Percentiles rank a stretch among this genome's conserved stretches.
Evolutionary conservation across 2,329 filamentous ascomycete genomes (phyloP).

Genomic region (Pseudogymnoascus sp.): DNA sequence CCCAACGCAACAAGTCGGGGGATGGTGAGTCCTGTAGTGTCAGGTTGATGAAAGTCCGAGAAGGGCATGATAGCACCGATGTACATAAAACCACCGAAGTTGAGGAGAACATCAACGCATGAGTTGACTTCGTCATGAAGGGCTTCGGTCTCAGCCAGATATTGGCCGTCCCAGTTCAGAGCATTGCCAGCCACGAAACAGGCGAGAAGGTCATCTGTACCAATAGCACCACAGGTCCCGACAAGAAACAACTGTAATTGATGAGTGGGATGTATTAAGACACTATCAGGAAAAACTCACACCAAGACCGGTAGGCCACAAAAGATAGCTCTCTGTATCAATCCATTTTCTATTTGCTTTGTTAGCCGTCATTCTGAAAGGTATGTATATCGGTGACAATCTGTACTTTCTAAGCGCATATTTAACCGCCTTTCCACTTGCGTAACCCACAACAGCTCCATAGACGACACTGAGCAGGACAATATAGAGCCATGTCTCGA

Average conservation of each 20-base stretch:
- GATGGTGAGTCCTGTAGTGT: conserved; percentile 44
- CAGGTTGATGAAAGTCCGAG: conserved; percentile 43
- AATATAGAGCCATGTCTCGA: conserved; percentile 71
- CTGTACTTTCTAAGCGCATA: too few species aligned
- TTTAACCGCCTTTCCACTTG: too few species aligned
- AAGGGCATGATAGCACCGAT: conserved; percentile 48
- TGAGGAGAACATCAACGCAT: conserved; percentile 48
- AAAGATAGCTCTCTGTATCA: conserved; percentile 44
- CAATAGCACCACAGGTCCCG: conserved; percentile 47
- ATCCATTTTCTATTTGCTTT: conserved; percentile 39
- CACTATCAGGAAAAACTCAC: conserved; percentile 18
- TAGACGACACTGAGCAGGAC: conserved; percentile 69
- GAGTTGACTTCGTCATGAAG: conserved; percentile 54
- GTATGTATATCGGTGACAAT: too few species aligned
- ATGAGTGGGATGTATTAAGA: conserved; percentile 13
- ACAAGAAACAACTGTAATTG: conserved; percentile 39
- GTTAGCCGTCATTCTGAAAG: too few species aligned
- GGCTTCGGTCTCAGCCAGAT: conserved; percentile 44
- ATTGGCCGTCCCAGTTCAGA: conserved; percentile 55
- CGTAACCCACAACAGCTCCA: conserved; percentile 60
- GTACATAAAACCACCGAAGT: conserved; percentile 53
- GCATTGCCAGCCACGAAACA: conserved; percentile 52
- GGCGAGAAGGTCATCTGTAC: conserved; percentile 51
- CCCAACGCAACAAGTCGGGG: conserved; percentile 43
- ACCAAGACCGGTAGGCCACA: conserved; percentile 44